Conservation (phyloP, 1,139 yeast genomes). For the Geotrichum cucujoidarum region DNA sequence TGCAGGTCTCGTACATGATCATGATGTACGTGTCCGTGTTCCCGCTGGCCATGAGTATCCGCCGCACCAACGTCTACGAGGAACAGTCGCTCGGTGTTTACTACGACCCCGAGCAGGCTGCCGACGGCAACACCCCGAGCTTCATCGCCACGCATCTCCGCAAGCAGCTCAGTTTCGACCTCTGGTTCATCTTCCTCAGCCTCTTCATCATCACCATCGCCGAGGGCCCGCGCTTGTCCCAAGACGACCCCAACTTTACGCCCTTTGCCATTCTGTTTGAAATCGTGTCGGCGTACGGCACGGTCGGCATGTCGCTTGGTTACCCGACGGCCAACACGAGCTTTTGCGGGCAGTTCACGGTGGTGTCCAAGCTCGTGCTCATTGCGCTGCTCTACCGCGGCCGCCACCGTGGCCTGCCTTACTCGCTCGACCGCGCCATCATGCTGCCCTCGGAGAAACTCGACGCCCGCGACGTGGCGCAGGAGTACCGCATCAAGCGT, state of each 20-base stretch:
- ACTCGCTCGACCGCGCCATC: slow-evolving; percentile 88
- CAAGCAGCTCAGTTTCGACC: slow-evolving; percentile 85
- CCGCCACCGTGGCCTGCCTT: slow-evolving; percentile 94
- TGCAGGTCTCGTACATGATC: slow-evolving; percentile 86
- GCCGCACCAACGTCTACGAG: slow-evolving; percentile 95
- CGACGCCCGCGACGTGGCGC: slow-evolving; percentile 56
- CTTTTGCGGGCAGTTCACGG: slow-evolving; percentile 64
- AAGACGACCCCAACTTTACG: slow-evolving; percentile 48
- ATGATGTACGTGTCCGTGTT: slow-evolving; percentile 98
- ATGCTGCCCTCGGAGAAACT: slow-evolving; percentile 74
- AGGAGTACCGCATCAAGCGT: slow-evolving; percentile 25
- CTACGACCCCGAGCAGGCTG: slow-evolving; percentile 41
- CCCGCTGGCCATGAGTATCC: slow-evolving; percentile 91
- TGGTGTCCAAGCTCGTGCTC: slow-evolving; percentile 74
- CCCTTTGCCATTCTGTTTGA: slow-evolving; percentile 78
- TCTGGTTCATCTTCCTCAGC: slow-evolving; percentile 90
- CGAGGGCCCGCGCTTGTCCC: slow-evolving; percentile 60
- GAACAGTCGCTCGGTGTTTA: slow-evolving; percentile 92
- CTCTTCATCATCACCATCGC: slow-evolving; percentile 80
- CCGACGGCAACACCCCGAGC: slow-evolving; percentile 36
- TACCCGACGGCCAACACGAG: slow-evolving; percentile 65
- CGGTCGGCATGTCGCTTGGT: slow-evolving; percentile 88
- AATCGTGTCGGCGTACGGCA: slow-evolving; percentile 91
- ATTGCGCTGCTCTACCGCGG: slow-evolving; percentile 92
- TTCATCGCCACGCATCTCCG: slow-evolving; percentile 85